Percentiles rank a stretch among this genome's conserved stretches.
Evolutionary conservation across 306 rosid species (phyloP).

Genomic region (Prunus padus): DNA sequence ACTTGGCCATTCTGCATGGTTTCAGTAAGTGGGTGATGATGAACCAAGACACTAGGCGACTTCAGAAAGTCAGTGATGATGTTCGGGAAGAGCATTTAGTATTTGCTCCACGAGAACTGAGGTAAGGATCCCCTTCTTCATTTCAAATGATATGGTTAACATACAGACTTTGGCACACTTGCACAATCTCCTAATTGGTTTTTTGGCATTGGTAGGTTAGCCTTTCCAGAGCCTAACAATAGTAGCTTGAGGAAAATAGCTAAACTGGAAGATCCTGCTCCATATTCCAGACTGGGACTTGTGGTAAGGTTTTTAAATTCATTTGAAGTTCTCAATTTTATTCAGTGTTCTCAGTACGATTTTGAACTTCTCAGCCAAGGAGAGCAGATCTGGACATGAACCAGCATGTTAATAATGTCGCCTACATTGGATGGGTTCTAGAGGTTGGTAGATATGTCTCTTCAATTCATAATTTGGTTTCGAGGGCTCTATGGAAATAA

Average conservation of each 20-base stretch:
- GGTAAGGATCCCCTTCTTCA: conserved; percentile 36
- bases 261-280: conserved; percentile 75
- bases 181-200: conserved; percentile 9
- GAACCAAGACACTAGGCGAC: conserved; percentile 87
- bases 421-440: conserved; percentile 93
- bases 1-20: conserved; percentile 34
- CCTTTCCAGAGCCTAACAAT: conserved; percentile 75
- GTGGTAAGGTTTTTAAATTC: conserved; percentile 52
- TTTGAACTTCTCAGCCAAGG: conserved; percentile 65
- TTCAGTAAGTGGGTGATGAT: conserved; percentile 98
- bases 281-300: conserved; percentile 59
- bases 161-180: background rate
- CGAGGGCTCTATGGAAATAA: background rate
- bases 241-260: conserved; percentile 71
- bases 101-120: conserved; percentile 70
- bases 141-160: background rate
- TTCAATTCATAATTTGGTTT: background rate
- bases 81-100: conserved; percentile 72
- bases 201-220: conserved; percentile 49
- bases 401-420: conserved; percentile 90
- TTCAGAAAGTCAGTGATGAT: conserved; percentile 80
- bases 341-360: conserved; percentile 36
- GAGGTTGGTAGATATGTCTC: conserved; percentile 53
- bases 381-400: conserved; percentile 98
- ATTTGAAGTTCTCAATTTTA: conserved; percentile 14